Base-by-base conservation (phyloP, 192 early-diverging fungal genomes). In the Coemansia guatemalensis region DNA sequence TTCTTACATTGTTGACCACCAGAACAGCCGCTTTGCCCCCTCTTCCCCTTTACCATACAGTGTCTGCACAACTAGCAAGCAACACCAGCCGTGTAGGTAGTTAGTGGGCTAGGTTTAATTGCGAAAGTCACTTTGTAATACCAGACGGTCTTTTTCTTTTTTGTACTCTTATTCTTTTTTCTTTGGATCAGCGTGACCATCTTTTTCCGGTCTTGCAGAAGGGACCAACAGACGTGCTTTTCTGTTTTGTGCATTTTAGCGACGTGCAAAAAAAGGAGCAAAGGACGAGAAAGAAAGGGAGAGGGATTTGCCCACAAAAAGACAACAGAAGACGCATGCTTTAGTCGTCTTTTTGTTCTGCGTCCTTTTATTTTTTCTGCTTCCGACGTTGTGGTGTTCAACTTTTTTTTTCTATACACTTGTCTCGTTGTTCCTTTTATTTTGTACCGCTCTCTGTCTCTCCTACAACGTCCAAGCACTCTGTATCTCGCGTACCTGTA, bases 301-400 rank as follows among this genome's bases (percentile, higher is more conserved):
- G 32, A 49, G 48, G 64, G 48, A 65, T 51, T 51, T 51, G 44
- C 47, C 23, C 27, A 26, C 24, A 24, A n/a, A 48, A 18, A n/a
- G 24, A 24, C 21, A 22, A 53, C 58, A 68, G 47, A 41, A 56
- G 48, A 53, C 56, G 56, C 48, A 55, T 3, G 17, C 47, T 5
- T 33, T 41, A 23, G 12, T 58, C 9, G 17, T 58, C 53, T 50
- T 22, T 53, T 48, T 54, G 33, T 39, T 67, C 56, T 56, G 18
- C n/a, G 22, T 51, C 29, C 48, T 32, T 23, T 52, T 44, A 26
- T 27, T 32, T 17, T 20, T 50, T 32, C 48, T 22, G 23, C 32
- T 56, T 25, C 26, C 17, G 8, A 53, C 51, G 33, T 56, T 63
- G 26, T 33, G 8, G 44, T 39, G 14, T 39, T 26, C 5, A 12